Evolutionary conservation across 2,329 filamentous ascomycete species (phyloP), one percentile per base, ranked within the genome.

Genomic region (Pseudopithomyces chartarum): DNA sequence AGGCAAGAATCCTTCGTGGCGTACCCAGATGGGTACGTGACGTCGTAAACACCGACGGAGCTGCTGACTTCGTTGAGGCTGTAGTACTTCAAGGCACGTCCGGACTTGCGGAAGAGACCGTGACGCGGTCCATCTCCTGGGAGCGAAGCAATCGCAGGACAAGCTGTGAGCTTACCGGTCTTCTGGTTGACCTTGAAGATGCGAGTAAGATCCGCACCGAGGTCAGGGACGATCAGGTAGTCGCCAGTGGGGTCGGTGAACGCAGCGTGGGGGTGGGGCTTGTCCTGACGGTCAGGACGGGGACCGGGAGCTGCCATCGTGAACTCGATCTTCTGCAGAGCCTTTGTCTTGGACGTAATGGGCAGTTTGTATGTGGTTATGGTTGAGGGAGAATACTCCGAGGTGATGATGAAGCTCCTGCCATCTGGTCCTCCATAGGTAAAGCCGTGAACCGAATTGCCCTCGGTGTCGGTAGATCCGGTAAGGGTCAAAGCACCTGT

Each of bases 151-250:
- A 76, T 79, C 1, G 79, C 68, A 6, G 77, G 66, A 57, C 81
- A 84, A 12, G 79, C 74, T 1, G 78, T 79, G 17, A 85, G 76
- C 39, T 68, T 65, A 8, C 83, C 82, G 0, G 76, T 79, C 2
- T 52, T 56, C 20, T 76, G 61, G 60, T 82, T 74, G 63, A 85
- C 81, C 66, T 74, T 74, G 74, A 83, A 84, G 62, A 85, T 79
- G 55, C 82, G 83, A 52, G 85, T 75, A 20, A 82, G 65, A 62
- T 86, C 84, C 5, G 82, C 81, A 33, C 84, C 84, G 2, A 86
- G 77, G 59, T 86, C 84, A 1, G 82, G 79, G 7, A 79, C 76
- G 1, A 86, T 68, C 20, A 85, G 63, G 64, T 79, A 85, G 36
- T 75, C 68, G 12, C 81, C 80, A 0, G 81, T 81, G 0, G 79